These are phyloP conservation scores for Trichoderma atrobrunneum DNA, from an alignment of 2,329 filamentous ascomycete species.

Conservation along the genomic window DNA sequence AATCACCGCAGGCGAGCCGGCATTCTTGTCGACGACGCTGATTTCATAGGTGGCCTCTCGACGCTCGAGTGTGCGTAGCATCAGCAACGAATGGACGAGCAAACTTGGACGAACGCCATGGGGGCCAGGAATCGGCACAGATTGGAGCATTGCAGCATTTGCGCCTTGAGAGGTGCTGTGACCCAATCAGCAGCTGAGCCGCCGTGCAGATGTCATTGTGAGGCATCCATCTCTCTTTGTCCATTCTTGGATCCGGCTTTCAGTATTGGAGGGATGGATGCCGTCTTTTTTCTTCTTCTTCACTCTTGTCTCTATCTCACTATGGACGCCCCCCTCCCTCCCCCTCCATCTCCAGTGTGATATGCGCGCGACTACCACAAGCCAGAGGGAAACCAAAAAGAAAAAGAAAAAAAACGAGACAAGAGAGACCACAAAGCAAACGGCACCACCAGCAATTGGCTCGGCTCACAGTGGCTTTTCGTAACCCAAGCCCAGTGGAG, in stretches of 20 bases:
- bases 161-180: not conserved
- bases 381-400: not conserved
- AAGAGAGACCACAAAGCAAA: not conserved
- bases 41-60: conserved; percentile 15
- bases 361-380: conserved; percentile 6
- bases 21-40: not conserved
- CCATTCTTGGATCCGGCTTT: not conserved
- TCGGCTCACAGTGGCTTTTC: not conserved
- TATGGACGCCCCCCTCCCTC: not conserved
- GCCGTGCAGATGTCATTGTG: conserved; percentile 8
- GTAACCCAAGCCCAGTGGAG: conserved; percentile 1
- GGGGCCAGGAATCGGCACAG: conserved; percentile 4
- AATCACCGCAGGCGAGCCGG: conserved; percentile 3
- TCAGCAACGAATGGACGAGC: not conserved
- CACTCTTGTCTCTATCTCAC: not conserved
- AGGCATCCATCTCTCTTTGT: conserved; percentile 12
- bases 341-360: not conserved
- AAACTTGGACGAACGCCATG: conserved; percentile 5
- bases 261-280: not conserved
- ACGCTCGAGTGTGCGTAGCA: not conserved
- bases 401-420: not conserved
- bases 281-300: not conserved
- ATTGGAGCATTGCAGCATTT: not conserved
- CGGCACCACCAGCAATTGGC: not conserved
- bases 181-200: not conserved